These are phyloP conservation scores for Beta vulgaris DNA, from an alignment of 148 eudicot genomes.

Conservation along the genomic window DNA sequence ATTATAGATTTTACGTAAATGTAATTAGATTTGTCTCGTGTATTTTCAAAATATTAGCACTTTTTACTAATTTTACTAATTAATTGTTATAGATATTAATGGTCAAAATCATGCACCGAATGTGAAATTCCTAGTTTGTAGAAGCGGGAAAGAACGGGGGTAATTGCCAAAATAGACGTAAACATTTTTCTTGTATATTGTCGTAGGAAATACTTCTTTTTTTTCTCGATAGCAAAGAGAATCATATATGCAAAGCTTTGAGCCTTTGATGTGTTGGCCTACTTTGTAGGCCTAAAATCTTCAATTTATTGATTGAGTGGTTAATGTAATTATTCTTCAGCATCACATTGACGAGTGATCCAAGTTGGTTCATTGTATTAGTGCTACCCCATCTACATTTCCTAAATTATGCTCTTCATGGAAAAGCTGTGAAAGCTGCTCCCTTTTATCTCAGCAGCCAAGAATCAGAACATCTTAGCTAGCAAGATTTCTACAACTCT, in stretches of 20 bases:
- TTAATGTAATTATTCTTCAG: neutral
- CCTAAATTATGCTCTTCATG: neutral
- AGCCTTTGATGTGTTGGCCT: neutral
- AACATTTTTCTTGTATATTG: too few species aligned
- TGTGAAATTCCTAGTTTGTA: too few species aligned
- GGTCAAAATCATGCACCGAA: too few species aligned
- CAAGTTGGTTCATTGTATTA: neutral
- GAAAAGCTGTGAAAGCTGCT: neutral
- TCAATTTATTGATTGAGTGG: neutral
- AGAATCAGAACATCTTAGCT: conserved; percentile 1
- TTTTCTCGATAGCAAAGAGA: neutral
- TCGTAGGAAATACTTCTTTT: neutral
- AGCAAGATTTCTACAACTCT: neutral
- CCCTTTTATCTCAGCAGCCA: neutral
- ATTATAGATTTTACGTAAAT: too few species aligned
- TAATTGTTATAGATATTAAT: too few species aligned
- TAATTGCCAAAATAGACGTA: too few species aligned
- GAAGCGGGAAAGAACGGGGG: too few species aligned
- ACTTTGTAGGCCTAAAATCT: neutral
- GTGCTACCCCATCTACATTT: neutral
- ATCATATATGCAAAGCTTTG: neutral
- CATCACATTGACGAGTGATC: neutral
- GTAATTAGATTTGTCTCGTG: too few species aligned
- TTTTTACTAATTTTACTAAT: too few species aligned
- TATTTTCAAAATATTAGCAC: too few species aligned